Base-by-base conservation (phyloP, 1,139 yeast species). In the Meyerozyma elateridarum region DNA sequence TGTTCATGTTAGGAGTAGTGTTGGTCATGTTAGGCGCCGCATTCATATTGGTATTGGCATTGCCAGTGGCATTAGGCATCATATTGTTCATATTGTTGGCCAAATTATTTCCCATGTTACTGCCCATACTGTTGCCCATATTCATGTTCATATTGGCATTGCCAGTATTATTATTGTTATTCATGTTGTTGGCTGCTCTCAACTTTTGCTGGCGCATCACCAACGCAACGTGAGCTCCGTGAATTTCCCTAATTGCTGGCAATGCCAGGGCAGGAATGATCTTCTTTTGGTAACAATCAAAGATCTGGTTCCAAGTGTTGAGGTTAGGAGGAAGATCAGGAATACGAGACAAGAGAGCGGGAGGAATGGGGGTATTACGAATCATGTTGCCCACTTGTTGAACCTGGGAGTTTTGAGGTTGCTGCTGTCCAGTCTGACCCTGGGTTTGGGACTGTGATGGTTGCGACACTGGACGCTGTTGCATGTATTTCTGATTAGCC, bases 301-400 rank as follows among this genome's bases (percentile, higher is more conserved):
- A 79, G 17, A 88, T 76, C 52, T 82, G 89, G 26, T 76, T 73
- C 95, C 95, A 87, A 4, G 95, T 85, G 41, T 74, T 79, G 24
- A 80, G 80, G 33, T 79, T 83, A n/a, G 82, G 79, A 0, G 96
- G 96, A 21, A 88, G 63, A 29, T 77, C 79, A 8, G 96, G 95
- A 32, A 88, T 76, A 47, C 76, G 76, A 32, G 73, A 68, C 29
- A 88, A 60, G 26, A 88, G 55, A 5, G 79, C 76, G n/a, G 74
- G 76, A 1, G 96, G 96, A 33, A 88, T 85, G 3, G 84, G 85
- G 3, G 75, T 61, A 30, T 74, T 75, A 28, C 69, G 42, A 35
- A 68, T 61, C 51, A 63, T 50, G 31, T 56, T 56, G 30, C 61
- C 53, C 37, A 64, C 59, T 38, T 61, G 66, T 33, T 61, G 69